Conservation (phyloP, 208 protist genomes). For the Vickermania ingenoplastis region DNA sequence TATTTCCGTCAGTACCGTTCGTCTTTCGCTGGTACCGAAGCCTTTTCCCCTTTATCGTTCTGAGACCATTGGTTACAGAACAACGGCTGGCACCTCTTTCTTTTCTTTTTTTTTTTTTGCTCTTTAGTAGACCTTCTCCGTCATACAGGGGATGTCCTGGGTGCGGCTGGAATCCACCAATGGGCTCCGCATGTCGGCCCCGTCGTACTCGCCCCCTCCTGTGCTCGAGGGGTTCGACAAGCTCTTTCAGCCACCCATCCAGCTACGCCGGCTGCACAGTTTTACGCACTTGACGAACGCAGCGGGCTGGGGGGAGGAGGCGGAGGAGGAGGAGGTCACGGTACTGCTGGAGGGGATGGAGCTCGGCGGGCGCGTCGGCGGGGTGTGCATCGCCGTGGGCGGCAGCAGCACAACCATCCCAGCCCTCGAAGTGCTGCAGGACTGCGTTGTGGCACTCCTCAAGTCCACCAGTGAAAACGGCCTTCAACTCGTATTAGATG, state of each 20-base stretch:
- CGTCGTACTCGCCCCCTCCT: constrained; percentile 35
- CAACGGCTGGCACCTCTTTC: not conserved
- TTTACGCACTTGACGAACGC: constrained; percentile 2
- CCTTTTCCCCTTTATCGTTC: no score
- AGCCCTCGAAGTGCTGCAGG: constrained; percentile 15
- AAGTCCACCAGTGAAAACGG: constrained; percentile 27
- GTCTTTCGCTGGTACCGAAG: no score
- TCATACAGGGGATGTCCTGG: constrained; percentile 39
- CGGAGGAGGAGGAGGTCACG: constrained; percentile 10
- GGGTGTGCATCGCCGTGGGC: constrained; percentile 41
- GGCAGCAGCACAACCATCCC: not conserved
- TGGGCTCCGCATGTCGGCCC: constrained; percentile 39
- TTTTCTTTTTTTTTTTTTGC: constrained; percentile 6
- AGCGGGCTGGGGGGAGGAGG: not conserved
- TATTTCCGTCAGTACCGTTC: no score
- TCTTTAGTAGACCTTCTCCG: not conserved
- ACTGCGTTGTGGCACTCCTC: constrained; percentile 21
- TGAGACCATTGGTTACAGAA: no score
- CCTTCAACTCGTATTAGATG: constrained; percentile 19
- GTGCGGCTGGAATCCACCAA: constrained; percentile 34
- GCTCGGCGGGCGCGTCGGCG: constrained; percentile 40
- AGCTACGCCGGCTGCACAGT: constrained; percentile 24
- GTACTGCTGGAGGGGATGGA: constrained; percentile 41
- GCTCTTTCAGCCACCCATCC: constrained; percentile 22
- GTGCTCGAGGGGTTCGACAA: constrained; percentile 36